A percentile compares a stretch with the other conserved stretches of the same genome.
Conservation (phyloP, 352 stramenopile species). For the Phytophthora pisi region DNA sequence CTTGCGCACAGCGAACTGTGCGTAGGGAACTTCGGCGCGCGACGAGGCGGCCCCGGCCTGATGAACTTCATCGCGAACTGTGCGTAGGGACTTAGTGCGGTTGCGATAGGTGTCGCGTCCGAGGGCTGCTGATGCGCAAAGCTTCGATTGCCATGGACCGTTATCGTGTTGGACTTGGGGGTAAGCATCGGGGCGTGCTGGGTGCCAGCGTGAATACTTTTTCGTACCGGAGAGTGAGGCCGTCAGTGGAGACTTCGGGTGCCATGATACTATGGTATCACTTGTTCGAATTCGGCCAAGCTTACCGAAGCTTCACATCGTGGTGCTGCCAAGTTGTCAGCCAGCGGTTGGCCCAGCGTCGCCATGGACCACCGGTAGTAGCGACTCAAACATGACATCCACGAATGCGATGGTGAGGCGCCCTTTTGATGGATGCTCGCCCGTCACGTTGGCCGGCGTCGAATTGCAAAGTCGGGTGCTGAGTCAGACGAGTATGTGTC, state of each 20-base stretch:
- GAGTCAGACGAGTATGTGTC: conserved; percentile 6
- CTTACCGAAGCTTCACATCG: background rate
- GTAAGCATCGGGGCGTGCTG: too few relatives aligned
- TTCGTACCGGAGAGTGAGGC: too few relatives aligned
- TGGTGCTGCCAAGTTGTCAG: too few relatives aligned
- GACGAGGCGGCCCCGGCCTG: background rate
- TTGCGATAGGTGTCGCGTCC: too few relatives aligned
- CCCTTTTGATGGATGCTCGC: background rate
- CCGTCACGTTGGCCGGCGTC: conserved; percentile 7
- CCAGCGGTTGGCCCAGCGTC: too few relatives aligned
- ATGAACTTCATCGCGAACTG: background rate
- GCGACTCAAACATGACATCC: background rate
- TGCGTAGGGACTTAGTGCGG: background rate
- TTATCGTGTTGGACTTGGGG: too few relatives aligned
- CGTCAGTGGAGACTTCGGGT: too few relatives aligned
- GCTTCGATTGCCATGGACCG: too few relatives aligned
- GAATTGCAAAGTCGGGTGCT: conserved; percentile 2
- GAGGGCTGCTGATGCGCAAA: too few relatives aligned
- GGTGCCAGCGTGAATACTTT: too few relatives aligned
- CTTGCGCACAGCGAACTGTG: background rate
- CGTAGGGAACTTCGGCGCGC: background rate
- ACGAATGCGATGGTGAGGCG: background rate
- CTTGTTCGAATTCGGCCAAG: background rate
- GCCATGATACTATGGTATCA: background rate
- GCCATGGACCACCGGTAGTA: background rate